These are phyloP conservation scores for Rhodotorula sp. DNA, from an alignment of 1,284 basidiomycete genomes.

Conservation along the genomic window DNA sequence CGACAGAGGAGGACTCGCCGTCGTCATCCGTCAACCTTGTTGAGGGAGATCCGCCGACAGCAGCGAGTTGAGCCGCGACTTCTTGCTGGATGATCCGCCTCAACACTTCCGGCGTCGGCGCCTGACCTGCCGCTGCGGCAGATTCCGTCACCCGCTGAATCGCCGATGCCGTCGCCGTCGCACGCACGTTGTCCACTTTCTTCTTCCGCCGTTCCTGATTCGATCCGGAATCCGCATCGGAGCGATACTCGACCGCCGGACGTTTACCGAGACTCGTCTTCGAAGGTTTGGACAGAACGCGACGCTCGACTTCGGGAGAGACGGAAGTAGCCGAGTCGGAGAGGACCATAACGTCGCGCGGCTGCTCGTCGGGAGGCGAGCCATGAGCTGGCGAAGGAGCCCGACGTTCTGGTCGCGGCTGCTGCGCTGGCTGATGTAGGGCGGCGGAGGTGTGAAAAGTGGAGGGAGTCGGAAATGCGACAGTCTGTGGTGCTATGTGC, in stretches of 20 bases:
- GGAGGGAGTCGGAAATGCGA: too few relatives aligned
- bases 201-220: background rate
- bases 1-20: background rate
- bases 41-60: too few relatives aligned
- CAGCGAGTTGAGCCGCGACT: slow-evolving; percentile 1
- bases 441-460: too few relatives aligned
- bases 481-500: too few relatives aligned
- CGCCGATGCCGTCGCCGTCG: background rate
- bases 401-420: too few relatives aligned
- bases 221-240: too few relatives aligned
- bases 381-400: too few relatives aligned
- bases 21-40: background rate
- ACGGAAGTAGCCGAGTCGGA: slow-evolving; percentile 13
- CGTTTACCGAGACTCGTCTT: too few relatives aligned
- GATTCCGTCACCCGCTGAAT: background rate
- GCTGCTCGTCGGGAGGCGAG: background rate
- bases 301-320: background rate
- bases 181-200: background rate
- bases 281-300: background rate
- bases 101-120: background rate
- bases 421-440: too few relatives aligned
- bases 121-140: background rate
- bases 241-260: too few relatives aligned
- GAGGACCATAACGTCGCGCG: slow-evolving; percentile 2
- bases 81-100: background rate